phyloP scores from a whole-genome alignment of 306 rosid genomes.

The Vicia faba region DNA sequence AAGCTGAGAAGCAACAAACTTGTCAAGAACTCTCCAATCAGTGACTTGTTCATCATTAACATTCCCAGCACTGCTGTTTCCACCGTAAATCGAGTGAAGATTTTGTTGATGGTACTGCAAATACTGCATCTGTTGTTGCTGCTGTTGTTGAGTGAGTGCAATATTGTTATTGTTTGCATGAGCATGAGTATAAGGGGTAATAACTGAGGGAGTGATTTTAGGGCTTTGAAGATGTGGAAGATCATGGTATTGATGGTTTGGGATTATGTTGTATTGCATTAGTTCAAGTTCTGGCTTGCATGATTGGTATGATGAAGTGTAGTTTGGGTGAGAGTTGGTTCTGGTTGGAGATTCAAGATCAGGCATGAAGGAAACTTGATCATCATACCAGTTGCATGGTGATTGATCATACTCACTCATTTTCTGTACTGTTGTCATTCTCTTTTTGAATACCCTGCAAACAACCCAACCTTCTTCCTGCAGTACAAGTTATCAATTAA shows the following conservation, averaged over 20 bases:
- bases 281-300: conserved; percentile 71
- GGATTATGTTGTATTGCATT: conserved; percentile 43
- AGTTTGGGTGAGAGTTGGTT: conserved; percentile 42
- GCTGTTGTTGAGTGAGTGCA: conserved; percentile 53
- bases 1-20: conserved; percentile 84
- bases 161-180: conserved; percentile 1
- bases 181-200: conserved; percentile 1
- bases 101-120: conserved; percentile 31
- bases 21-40: conserved; percentile 86
- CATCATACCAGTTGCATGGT: conserved; percentile 73
- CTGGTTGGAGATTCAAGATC: conserved; percentile 65
- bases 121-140: conserved; percentile 42
- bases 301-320: conserved; percentile 45
- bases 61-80: background rate
- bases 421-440: conserved; percentile 57
- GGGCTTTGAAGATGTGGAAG: conserved; percentile 88
- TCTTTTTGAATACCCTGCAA: conserved; percentile 85
- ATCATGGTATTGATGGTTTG: conserved; percentile 40
- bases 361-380: conserved; percentile 74
- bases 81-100: conserved; percentile 32
- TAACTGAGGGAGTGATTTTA: conserved; percentile 40
- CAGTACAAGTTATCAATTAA: no score
- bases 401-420: conserved; percentile 67
- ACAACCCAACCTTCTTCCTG: conserved; percentile 93
- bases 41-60: conserved; percentile 50